A percentile compares a stretch with the other conserved stretches of the same genome.
phyloP scores from a whole-genome alignment of 2,329 filamentous ascomycete genomes.

The Neofusicoccum laricinum region DNA sequence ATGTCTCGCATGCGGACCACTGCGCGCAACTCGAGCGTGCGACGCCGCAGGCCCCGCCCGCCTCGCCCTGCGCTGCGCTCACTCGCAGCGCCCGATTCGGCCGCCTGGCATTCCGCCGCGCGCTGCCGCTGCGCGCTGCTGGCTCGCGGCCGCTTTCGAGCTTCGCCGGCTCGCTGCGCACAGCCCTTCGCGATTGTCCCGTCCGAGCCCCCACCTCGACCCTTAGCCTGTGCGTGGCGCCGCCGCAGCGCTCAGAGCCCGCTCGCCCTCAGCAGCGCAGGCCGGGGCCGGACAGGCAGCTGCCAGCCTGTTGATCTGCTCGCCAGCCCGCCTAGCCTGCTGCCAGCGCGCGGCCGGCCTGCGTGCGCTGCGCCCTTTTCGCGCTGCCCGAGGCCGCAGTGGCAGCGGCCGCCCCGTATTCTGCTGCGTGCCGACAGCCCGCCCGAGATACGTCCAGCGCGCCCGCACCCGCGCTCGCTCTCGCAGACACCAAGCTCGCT shows the following conservation, averaged over 20 bases:
- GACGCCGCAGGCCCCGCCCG: background rate
- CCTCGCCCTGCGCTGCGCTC: background rate
- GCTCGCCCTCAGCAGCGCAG: background rate
- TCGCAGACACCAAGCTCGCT: background rate
- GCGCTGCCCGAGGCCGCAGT: background rate
- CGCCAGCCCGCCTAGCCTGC: background rate
- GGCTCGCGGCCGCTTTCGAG: conserved; percentile 3
- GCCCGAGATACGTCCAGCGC: conserved; percentile 1
- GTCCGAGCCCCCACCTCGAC: conserved; percentile 8
- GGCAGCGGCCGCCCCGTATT: conserved; percentile 8
- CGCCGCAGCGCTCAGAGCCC: background rate
- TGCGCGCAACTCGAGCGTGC: conserved; percentile 8
- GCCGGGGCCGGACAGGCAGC: background rate
- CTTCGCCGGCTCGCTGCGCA: conserved; percentile 4
- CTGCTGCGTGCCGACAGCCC: background rate
- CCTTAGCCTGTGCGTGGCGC: conserved; percentile 13
- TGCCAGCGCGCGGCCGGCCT: background rate
- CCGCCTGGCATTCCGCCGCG: conserved; percentile 4
- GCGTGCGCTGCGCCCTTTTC: background rate
- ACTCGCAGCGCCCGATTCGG: conserved; percentile 1
- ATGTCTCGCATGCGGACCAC: conserved; percentile 12
- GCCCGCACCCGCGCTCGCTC: background rate
- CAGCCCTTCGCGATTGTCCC: conserved; percentile 12
- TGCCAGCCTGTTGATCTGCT: background rate
- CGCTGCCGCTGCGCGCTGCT: background rate